Evolutionary conservation across 2,329 filamentous ascomycete species (phyloP), one percentile per base, ranked within the genome.

Genomic region (Furcasterigmium sp.): DNA sequence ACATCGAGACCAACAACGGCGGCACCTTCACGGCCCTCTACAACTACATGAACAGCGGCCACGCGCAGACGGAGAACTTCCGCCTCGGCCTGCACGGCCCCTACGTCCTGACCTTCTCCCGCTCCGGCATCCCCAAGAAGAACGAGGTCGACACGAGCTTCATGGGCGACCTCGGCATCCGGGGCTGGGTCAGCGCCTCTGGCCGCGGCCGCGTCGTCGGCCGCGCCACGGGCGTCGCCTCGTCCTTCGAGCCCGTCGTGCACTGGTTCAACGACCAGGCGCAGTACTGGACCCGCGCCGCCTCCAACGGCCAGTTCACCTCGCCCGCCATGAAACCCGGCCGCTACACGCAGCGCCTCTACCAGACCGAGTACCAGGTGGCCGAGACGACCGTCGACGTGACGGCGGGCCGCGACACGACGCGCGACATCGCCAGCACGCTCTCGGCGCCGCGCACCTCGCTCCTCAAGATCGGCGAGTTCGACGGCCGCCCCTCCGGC

Each of bases 31-130:
- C 67, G 28, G 77, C 70, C 44, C 67, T 85, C 1, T 84, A 82
- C 59, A 82, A 76, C 61, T 85, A 84, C 64, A 83, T 84, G 75
- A 85, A 85, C 66, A 81, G 75, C 13, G 73, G 72, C 32, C 82
- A 85, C 46, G 74, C 72, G 2, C 73, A 79, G 57, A 85, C 80
- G 2, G 82, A 86, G 55, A 56, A 62, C 11, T 84, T 60, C 61
- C 73, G 82, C 25, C 75, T 73, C 58, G 82, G 82, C 4, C 67
- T 86, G 34, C 79, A 84, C 54, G 82, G 82, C 2, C 82, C 82
- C 0, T 86, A 85, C 51, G 71, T 75, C 3, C 68, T 85, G 56
- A 61, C 69, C 8, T 85, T 85, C 59, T 76, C 73, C 13, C 72
- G 78, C 47, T 76, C 73, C 8, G 75, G 75, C 1, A 68, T 78